These are phyloP conservation scores for Mycena capillaripes DNA, from an alignment of 768 basidiomycete species.

Conservation along the genomic window DNA sequence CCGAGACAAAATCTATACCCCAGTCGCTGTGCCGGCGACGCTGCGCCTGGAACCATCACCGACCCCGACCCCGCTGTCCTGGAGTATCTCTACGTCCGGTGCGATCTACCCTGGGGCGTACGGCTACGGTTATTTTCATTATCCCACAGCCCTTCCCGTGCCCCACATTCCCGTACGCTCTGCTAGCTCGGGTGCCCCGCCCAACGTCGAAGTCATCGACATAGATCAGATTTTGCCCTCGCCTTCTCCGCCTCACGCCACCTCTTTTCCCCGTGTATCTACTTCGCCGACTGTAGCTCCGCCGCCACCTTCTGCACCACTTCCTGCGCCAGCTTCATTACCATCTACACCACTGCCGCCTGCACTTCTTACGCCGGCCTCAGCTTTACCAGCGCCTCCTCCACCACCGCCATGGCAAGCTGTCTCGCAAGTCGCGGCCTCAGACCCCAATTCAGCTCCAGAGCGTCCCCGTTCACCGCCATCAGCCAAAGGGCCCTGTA, in stretches of 20 bases:
- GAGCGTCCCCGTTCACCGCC: no score
- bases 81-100: not conserved
- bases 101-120: not conserved
- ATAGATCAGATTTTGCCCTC: constrained; percentile 11
- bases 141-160: not conserved
- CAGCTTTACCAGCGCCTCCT: not conserved
- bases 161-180: not conserved
- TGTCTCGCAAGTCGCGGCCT: not conserved
- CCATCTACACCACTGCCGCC: not conserved
- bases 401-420: not conserved
- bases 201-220: constrained; percentile 11
- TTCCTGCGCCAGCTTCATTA: not conserved
- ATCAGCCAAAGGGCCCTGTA: no score
- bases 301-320: not conserved
- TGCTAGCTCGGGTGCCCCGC: not conserved
- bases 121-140: constrained; percentile 6
- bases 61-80: not conserved
- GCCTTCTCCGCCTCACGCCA: not conserved
- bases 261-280: not conserved
- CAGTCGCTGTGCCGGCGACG: constrained; percentile 8
- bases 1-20: constrained; percentile 10
- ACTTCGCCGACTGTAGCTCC: no score
- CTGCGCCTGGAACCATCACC: constrained; percentile 7
- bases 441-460: not conserved
- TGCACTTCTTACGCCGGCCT: not conserved